Evolutionary conservation across 2,329 filamentous ascomycete species (phyloP).

Genomic region (Penicillium digitatum): DNA sequence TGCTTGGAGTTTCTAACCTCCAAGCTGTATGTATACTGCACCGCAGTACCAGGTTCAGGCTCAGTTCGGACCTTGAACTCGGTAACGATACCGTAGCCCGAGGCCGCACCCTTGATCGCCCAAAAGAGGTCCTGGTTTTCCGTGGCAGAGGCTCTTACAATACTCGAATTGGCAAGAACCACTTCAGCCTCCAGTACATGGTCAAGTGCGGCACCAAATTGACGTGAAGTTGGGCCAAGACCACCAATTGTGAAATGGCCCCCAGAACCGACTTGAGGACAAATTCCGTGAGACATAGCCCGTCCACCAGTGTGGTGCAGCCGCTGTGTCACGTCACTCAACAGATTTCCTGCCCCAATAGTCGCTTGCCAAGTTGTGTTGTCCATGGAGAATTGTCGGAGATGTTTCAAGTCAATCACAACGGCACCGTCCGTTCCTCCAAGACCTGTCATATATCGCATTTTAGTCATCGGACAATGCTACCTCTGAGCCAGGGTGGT

Average conservation of each 20-base stretch:
- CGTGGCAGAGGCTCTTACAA: conserved; percentile 29
- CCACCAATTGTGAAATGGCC: conserved; percentile 39
- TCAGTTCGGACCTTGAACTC: conserved; percentile 39
- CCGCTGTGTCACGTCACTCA: conserved; percentile 21
- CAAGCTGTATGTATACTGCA: conserved; percentile 58
- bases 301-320: conserved; percentile 29
- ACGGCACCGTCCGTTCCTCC: conserved; percentile 28
- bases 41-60: conserved; percentile 37
- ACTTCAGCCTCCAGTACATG: conserved; percentile 48
- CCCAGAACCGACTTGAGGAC: conserved; percentile 35
- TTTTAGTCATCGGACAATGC: neutral
- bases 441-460: neutral
- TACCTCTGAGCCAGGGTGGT: fast-evolving
- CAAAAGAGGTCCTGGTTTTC: conserved; percentile 35
- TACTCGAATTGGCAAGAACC: conserved; percentile 42
- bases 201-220: conserved; percentile 52
- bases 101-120: conserved; percentile 36
- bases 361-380: conserved; percentile 29
- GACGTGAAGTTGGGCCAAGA: conserved; percentile 41
- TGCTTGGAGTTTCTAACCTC: conserved; percentile 39
- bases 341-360: conserved; percentile 32
- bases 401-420: conserved; percentile 30
- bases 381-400: conserved; percentile 35
- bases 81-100: conserved; percentile 40
- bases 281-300: conserved; percentile 36